Evolutionary conservation across 768 basidiomycete genomes (phyloP).

Genomic region (Macrolepiota albuminosa): DNA sequence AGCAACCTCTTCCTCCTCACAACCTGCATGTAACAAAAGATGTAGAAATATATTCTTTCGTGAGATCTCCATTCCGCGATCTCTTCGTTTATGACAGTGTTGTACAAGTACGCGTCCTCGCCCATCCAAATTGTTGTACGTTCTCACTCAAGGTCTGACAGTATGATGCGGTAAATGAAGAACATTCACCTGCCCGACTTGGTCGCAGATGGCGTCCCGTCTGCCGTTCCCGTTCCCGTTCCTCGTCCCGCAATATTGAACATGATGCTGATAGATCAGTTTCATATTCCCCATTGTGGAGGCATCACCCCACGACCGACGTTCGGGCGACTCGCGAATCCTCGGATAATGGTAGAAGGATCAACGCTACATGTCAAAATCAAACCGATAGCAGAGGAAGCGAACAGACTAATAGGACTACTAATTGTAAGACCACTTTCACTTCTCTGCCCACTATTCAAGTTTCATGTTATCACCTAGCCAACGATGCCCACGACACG

Average conservation of each 20-base stretch:
- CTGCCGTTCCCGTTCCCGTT: constrained; percentile 15
- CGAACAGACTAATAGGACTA: background rate
- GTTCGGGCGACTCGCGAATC: background rate
- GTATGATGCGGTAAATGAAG: constrained; percentile 53
- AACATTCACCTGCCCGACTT: constrained; percentile 29
- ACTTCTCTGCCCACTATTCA: background rate
- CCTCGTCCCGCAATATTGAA: constrained; percentile 18
- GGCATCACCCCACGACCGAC: constrained; percentile 19
- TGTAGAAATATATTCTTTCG: constrained; percentile 82
- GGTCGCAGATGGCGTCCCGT: constrained; percentile 23
- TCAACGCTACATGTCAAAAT: background rate
- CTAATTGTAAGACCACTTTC: background rate
- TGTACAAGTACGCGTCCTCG: constrained; percentile 57
- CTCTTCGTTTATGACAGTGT: constrained; percentile 75
- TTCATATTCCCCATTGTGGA: constrained; percentile 33
- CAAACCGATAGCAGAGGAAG: background rate
- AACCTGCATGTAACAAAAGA: background rate
- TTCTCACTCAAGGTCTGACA: constrained; percentile 21
- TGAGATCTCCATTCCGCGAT: constrained; percentile 86
- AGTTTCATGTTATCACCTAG: background rate
- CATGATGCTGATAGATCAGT: constrained; percentile 18
- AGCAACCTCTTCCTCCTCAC: constrained; percentile 16
- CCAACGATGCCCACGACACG: background rate
- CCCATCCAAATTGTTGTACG: constrained; percentile 6
- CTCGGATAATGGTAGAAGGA: background rate